Base-by-base conservation (phyloP, 2,329 filamentous ascomycete species). In the Fusarium oligoseptatum region DNA sequence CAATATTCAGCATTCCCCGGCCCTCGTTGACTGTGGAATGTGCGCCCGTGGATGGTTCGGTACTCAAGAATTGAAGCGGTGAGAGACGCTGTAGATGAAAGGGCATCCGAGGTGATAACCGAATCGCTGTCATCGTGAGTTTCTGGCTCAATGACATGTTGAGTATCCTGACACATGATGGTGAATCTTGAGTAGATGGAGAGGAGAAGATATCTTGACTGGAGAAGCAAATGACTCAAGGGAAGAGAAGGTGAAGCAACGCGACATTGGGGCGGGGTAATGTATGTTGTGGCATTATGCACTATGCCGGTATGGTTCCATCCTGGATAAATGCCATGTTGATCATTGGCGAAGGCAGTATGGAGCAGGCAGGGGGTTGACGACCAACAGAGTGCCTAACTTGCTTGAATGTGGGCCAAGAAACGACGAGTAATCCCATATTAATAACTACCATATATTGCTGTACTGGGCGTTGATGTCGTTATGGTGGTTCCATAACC, bases 61-160 rank as follows among this genome's bases (percentile, higher is more conserved):
- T 68, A 68, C 17, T 68, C 66, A 10, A 68, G 56, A 15, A 68
- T 68, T n/a, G 62, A 68, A 22, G 66, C 66, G 56, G 66, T 66
- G 22, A 68, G 66, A 3, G 66, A 68, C 7, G 62, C 66, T 12
- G 66, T 68, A 17, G 66, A 68, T 20, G 66, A 66, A 11, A 66
- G 45, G 14, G 56, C 22, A 14, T 61, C 66, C 27, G 36, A 39
- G 11, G 24, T 61, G 17, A 60, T 17, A 14, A 39, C 45, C 10
- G 66, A 66, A 41, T 68, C 66, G 4, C 29, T 37, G 11, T 68
- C 66, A 32, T 66, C 66, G 29, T 63, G 45, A 17, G 22, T 27
- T 3, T 63, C 60, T 29, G 60, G 43, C 20, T 63, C 60, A 20
- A 63, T 63, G 17, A 63, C 34, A 27, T 22, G 45, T 10, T 55